Base-by-base conservation (phyloP, 73 alveolate genomes). In the Diophrys appendiculata region DNA sequence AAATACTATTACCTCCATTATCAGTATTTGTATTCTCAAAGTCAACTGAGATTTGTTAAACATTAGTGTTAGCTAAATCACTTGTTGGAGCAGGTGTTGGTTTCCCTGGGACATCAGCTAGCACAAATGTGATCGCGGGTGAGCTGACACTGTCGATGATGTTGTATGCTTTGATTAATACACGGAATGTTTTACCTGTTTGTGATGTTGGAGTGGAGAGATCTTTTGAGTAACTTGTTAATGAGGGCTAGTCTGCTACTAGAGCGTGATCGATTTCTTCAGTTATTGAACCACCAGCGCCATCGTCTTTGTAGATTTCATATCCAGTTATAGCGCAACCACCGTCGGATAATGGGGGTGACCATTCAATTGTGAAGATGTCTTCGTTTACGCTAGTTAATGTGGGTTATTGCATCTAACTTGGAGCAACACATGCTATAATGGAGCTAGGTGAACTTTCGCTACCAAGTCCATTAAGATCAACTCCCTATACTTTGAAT, bases 391-490 rank as follows among this genome's bases (percentile, higher is more conserved):
- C 86, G 69, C 83, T 30, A 24, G 34, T 54, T 69, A 75, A 69
- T 1, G 18, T 28, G 1, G 95, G 95, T 0, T 43, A 3, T 27
- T 65, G 52, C 0, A 90, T 87, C 2, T 35, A 33, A 1, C 75
- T 18, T 25, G 95, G 95, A 69, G 79, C 70, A 23, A 43, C 72
- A 69, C 95, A 88, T 18, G 92, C 73, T 69, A 73, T 74, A n/a
- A 83, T 43, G 8, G 80, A 43, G 0, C 72, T 52, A 2, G 69
- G 82, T 1, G 65, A 43, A 28, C 84, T 72, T 25, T 52, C 55
- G 52, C 25, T 70, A 29, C 89, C 86, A 35, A 78, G 91, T 33
- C 95, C 95, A 77, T 83, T 88, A 43, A 60, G 68, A 69, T 88
- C 87, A 25, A 83, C 89, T 14, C 89, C 92, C 28, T 71, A 52